Evolutionary conservation across 768 basidiomycete genomes (phyloP), one percentile per base, ranked within the genome.

Genomic region (Boletus sensibilis): DNA sequence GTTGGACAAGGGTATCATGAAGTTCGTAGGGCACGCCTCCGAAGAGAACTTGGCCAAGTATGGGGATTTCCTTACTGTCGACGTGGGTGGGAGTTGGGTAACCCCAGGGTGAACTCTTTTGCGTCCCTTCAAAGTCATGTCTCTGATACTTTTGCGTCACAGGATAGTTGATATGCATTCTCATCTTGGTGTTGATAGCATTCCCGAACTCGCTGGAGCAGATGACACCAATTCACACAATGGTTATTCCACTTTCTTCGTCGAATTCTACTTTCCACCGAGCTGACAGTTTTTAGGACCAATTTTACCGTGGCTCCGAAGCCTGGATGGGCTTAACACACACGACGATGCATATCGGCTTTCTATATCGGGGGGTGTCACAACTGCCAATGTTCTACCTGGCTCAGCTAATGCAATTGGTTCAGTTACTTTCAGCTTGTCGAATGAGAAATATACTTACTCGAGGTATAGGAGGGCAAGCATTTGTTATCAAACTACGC

Each of bases 301-400:
- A 4, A 78, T 89, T 54, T 63, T 85, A 34, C 92, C 92, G 2
- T 91, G 87, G 85, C 76, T 98, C 27, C 80, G 92, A 45, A 87
- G 83, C 54, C 77, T 94, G 38, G 94, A 98, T 68, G 92, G 82
- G 0, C 79, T 97, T 63, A 88, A 95, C 68, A 93, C 90, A 1
- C 90, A 93, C 57, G 94, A 95, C 65, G 83, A 86, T 39, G 78
- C 86, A 1, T 87, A 86, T 68, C 76, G 77, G 53, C 77, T 92
- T 16, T 82, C 90, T 3, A 86, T 94, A 52, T 81, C 94, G 4
- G 94, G 94, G 12, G 95, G 95, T 14, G 87, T 96, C 34, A 96
- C 95, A 0, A 88, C 92, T 3, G 85, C 82, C 16, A 88, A 92
- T 62, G 77, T 95, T 39, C 74, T 94, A 4, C 90, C 94, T 10